Evolutionary conservation across 768 basidiomycete species (phyloP).

Genomic region (Mycena capillaripes): DNA sequence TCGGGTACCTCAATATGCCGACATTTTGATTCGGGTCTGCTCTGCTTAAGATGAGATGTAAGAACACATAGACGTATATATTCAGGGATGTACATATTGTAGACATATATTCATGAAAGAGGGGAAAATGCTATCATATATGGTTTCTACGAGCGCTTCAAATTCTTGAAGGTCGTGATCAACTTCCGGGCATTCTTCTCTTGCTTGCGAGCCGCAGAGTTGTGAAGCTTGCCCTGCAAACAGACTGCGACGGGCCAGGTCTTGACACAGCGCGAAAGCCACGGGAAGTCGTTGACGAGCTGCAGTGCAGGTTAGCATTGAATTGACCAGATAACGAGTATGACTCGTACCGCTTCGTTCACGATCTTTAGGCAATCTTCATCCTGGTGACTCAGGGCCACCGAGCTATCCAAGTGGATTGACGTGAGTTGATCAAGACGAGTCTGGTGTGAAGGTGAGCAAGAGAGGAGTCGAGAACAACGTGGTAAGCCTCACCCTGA

Average conservation of each 20-base stretch:
- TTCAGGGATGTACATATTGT: too few relatives aligned
- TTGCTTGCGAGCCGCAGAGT: background rate
- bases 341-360: background rate
- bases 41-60: too few relatives aligned
- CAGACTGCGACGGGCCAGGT: constrained; percentile 11
- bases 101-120: background rate
- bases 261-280: background rate
- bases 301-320: background rate
- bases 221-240: constrained; percentile 22
- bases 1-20: too few relatives aligned
- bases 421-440: background rate
- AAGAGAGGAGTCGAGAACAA: background rate
- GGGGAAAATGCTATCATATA: too few relatives aligned
- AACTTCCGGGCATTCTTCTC: background rate
- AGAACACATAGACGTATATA: too few relatives aligned
- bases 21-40: too few relatives aligned
- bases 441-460: background rate
- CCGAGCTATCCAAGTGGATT: background rate
- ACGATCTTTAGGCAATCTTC: background rate
- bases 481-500: background rate
- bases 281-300: background rate
- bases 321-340: background rate
- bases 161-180: background rate
- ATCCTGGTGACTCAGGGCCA: background rate
- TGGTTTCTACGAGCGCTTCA: too few relatives aligned